These are phyloP conservation scores for Citrus sp. DNA, from an alignment of 345 rosid genomes.

Conservation along the genomic window DNA sequence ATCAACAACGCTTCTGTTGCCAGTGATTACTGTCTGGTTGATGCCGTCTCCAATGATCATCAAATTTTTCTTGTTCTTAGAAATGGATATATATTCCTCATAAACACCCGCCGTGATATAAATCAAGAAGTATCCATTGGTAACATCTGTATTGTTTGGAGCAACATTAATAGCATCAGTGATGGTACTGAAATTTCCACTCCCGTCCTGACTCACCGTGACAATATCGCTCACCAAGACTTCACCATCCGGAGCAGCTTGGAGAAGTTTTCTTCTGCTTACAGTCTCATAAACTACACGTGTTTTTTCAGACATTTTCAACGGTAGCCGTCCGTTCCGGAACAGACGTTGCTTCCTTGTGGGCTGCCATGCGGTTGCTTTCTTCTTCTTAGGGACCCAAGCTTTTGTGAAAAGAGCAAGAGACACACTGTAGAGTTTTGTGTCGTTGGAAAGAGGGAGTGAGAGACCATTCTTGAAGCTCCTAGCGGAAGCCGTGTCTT, in stretches of 20 bases:
- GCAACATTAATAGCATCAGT: slow-evolving; percentile 67
- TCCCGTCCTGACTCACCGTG: slow-evolving; percentile 66
- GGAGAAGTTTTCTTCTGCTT: slow-evolving; percentile 52
- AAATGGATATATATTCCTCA: slow-evolving; percentile 64
- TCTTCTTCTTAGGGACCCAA: slow-evolving; percentile 64
- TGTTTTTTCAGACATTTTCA: slow-evolving; percentile 50
- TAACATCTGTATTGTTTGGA: slow-evolving; percentile 60
- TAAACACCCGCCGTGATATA: slow-evolving; percentile 67
- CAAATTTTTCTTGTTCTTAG: slow-evolving; percentile 64
- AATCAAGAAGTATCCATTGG: slow-evolving; percentile 70
- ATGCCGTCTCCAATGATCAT: slow-evolving; percentile 95
- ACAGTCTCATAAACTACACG: slow-evolving; percentile 54
- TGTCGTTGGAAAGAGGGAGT: slow-evolving; percentile 53
- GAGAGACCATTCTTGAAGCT: slow-evolving; percentile 48
- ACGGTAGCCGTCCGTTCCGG: slow-evolving; percentile 46
- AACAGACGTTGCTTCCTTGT: slow-evolving; percentile 31
- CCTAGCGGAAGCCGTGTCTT: slow-evolving; percentile 48
- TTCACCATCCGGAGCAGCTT: slow-evolving; percentile 14
- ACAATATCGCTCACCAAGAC: slow-evolving; percentile 54
- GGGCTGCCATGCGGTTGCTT: slow-evolving; percentile 25
- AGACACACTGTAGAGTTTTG: slow-evolving; percentile 72
- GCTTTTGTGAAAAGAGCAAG: slow-evolving; percentile 69
- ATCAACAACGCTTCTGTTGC: slow-evolving; percentile 74
- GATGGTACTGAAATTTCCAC: slow-evolving; percentile 71
- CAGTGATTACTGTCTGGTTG: slow-evolving; percentile 72